Evolutionary conservation across 2,329 filamentous ascomycete species (phyloP).

Genomic region (Penicillium psychrosexuale): DNA sequence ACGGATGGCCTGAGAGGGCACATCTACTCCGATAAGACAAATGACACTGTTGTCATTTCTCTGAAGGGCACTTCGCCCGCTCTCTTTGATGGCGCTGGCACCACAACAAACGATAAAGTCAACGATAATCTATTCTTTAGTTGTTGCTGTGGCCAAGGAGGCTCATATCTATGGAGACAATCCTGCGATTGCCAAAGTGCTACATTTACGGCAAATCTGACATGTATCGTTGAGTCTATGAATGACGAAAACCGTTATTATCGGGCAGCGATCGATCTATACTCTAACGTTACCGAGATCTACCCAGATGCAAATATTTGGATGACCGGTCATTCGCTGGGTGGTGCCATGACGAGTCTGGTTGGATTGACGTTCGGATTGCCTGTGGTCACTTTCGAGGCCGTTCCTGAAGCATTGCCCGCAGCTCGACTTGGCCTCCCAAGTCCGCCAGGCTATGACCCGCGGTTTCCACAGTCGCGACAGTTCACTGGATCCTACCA

Average conservation of each 20-base stretch:
- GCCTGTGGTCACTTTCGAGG: slow-evolving; percentile 89
- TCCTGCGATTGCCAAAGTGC: slow-evolving; percentile 89
- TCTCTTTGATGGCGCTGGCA: slow-evolving; percentile 94
- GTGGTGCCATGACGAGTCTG: slow-evolving; percentile 83
- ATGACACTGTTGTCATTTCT: slow-evolving; percentile 84
- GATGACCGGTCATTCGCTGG: slow-evolving; percentile 89
- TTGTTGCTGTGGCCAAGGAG: slow-evolving; percentile 93
- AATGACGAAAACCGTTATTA: slow-evolving; percentile 87
- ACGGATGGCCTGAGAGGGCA: slow-evolving; percentile 85
- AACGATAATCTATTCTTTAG: slow-evolving; percentile 99
- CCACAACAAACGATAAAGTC: slow-evolving; percentile 93
- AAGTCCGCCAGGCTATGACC: slow-evolving; percentile 72
- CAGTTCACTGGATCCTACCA: slow-evolving; percentile 77
- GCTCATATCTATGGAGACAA: slow-evolving; percentile 83
- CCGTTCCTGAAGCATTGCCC: slow-evolving; percentile 84
- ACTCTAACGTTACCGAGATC: slow-evolving; percentile 83
- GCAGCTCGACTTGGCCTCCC: slow-evolving; percentile 82
- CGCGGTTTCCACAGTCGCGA: slow-evolving; percentile 67
- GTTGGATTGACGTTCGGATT: slow-evolving; percentile 87
- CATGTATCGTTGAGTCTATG: slow-evolving; percentile 74
- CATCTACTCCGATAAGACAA: slow-evolving; percentile 81
- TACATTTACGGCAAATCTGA: slow-evolving; percentile 88
- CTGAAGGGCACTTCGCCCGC: slow-evolving; percentile 88
- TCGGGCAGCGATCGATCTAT: slow-evolving; percentile 80
- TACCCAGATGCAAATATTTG: slow-evolving; percentile 84